These are phyloP conservation scores for Yamadazyma laniorum DNA, from an alignment of 805 yeast species.

Conservation along the genomic window DNA sequence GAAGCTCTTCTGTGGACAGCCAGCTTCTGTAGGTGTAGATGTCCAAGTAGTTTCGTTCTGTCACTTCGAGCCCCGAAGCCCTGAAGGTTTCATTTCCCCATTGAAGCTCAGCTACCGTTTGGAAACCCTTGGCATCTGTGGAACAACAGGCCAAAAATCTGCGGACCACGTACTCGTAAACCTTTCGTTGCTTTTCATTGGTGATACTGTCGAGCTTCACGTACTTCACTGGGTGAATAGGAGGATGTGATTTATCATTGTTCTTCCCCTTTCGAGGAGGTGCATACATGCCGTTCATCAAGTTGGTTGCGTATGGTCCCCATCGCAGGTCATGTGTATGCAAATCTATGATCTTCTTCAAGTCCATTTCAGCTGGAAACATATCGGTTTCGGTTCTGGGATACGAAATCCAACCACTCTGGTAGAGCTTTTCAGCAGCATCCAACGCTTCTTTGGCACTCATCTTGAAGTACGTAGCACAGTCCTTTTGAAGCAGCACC, in stretches of 20 bases:
- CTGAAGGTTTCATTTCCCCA: constrained; percentile 81
- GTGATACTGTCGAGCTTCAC: constrained; percentile 29
- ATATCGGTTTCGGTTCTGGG: constrained; percentile 97
- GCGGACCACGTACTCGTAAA: constrained; percentile 83
- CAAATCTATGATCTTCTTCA: constrained; percentile 55
- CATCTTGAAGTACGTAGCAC: constrained; percentile 69
- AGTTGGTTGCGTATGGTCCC: constrained; percentile 65
- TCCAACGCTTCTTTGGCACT: constrained; percentile 75
- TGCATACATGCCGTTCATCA: constrained; percentile 44
- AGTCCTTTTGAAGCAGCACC: constrained; percentile 85
- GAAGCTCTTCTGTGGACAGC: constrained; percentile 66
- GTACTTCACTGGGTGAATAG: constrained; percentile 82
- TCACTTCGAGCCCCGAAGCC: constrained; percentile 72
- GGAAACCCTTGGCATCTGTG: constrained; percentile 79
- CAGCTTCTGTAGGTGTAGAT: constrained; percentile 78
- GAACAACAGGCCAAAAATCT: constrained; percentile 92
- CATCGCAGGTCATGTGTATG: constrained; percentile 59
- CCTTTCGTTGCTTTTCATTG: constrained; percentile 53
- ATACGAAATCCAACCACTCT: constrained; percentile 82
- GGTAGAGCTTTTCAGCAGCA: constrained; percentile 82
- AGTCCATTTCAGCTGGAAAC: constrained; percentile 76
- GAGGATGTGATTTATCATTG: constrained; percentile 97
- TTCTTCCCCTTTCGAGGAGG: constrained; percentile 77
- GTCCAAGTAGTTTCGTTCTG: constrained; percentile 74
- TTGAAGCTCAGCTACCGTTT: constrained; percentile 56